phyloP scores from a whole-genome alignment of 495 filamentous ascomycete species.

The Xeromyces bisporus region DNA sequence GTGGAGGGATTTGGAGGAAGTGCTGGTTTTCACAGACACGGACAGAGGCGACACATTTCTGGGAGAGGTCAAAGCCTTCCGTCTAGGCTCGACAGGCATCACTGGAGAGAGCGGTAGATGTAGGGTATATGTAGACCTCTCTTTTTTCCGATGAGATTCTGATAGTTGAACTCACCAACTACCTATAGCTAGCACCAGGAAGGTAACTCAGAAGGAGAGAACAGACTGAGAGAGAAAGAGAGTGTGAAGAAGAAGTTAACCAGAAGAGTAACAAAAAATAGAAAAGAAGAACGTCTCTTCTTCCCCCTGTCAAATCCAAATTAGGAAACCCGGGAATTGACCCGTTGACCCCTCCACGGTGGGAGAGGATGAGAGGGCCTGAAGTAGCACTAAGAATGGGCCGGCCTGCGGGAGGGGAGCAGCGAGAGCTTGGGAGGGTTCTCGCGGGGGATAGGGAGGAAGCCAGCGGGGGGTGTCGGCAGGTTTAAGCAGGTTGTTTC shows the following conservation, averaged over 20 bases:
- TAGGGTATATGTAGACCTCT: no score
- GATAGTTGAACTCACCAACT: no score
- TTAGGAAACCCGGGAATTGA: neutral
- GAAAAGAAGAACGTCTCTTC: no score
- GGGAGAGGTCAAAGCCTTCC: neutral
- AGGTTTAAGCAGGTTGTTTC: no score
- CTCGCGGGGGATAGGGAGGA: neutral
- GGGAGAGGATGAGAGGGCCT: neutral
- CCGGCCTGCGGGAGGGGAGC: slow-evolving; percentile 5
- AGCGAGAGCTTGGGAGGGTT: neutral
- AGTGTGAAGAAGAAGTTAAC: no score
- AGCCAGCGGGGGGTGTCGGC: neutral
- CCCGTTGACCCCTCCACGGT: neutral
- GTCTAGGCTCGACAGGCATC: slow-evolving; percentile 1
- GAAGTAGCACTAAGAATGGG: slow-evolving; percentile 5
- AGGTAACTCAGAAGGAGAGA: no score
- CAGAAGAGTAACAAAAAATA: no score
- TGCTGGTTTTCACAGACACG: neutral
- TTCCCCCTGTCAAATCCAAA: no score
- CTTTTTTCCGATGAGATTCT: no score
- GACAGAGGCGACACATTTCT: neutral
- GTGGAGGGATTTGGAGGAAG: slow-evolving; percentile 15
- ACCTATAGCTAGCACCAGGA: no score
- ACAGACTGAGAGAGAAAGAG: no score
- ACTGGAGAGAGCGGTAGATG: no score